phyloP scores from a whole-genome alignment of 352 stramenopile species.

The Saprolegnia diclina region DNA sequence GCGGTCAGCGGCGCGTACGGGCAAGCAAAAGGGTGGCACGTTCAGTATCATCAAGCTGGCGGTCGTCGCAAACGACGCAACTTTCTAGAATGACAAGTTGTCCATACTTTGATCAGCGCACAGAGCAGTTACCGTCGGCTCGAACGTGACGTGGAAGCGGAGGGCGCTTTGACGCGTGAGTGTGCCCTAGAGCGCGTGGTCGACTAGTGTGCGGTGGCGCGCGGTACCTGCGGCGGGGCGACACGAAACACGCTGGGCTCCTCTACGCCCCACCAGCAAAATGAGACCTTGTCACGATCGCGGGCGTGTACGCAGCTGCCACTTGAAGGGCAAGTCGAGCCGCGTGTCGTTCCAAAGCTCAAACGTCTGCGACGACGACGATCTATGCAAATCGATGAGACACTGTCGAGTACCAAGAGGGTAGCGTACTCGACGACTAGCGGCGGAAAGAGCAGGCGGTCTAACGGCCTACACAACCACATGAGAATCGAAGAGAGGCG shows the following conservation, averaged over 20 bases:
- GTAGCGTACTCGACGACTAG: conserved; percentile 29
- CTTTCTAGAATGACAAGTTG: background rate
- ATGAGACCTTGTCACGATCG: background rate
- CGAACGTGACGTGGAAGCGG: background rate
- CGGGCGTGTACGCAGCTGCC: conserved; percentile 35
- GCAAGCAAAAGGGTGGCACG: conserved; percentile 20
- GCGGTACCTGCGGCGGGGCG: background rate
- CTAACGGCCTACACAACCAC: conserved; percentile 20
- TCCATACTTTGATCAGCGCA: background rate
- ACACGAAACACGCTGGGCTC: conserved; percentile 3
- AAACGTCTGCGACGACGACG: conserved; percentile 36
- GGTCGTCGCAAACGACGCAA: conserved; percentile 5
- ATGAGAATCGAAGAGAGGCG: too few species aligned
- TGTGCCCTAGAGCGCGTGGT: background rate
- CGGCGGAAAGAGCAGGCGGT: conserved; percentile 45
- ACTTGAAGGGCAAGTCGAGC: conserved; percentile 52
- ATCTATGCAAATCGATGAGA: background rate
- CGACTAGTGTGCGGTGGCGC: background rate
- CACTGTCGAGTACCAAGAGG: background rate
- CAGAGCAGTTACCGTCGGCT: background rate
- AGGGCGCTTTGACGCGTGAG: background rate
- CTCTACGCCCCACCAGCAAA: conserved; percentile 1
- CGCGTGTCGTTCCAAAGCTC: conserved; percentile 60
- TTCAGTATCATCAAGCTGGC: conserved; percentile 14
- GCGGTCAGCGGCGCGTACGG: background rate